Base-by-base conservation (phyloP, 2,329 filamentous ascomycete species). In the Fusarium sp. region DNA sequence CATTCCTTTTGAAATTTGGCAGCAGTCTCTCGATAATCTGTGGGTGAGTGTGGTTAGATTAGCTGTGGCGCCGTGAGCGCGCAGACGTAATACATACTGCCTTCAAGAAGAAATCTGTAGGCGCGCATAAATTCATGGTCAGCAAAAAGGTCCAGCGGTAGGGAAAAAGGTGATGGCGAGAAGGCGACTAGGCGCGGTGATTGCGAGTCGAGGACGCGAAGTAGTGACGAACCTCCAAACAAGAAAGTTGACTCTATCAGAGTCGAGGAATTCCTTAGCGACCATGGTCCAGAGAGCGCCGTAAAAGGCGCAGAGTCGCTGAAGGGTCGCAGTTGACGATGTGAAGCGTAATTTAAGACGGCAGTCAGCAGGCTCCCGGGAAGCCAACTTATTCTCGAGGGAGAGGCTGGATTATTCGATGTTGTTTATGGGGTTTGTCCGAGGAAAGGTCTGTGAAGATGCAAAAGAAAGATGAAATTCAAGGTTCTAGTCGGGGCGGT, bases 1-100 rank as follows among this genome's bases (percentile, higher is more conserved):
- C 90, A 92, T 83, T 92, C 90, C 80, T 91, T 91, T 79, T 91
- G 89, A 75, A 92, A 88, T 80, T 90, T 91, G 82, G 89, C 87
- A 61, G 90, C 90, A 47, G 90, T 91, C 81, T 92, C 90, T 82
- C 88, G 87, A 84, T 91, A 92, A 84, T 91, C 90, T 92, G 84
- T 60, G 67, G 59, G 50, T 66, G 57, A 59, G 56, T 65, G 60
- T 75, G 62, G 73, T 80, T 78, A 80, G 78, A 76, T 70, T 64
- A 57, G 63, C 58, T 52, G 50, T 69, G 50, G 67, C 62, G 63
- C 59, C 59, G 54, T 59, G 60, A 64, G 72, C 68, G 66, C 71
- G 76, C 40, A 64, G 54, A 64, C 72, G 70, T 78, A 79, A 75
- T 78, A 89, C 88, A 78, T 88, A 90, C 88, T 90, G 78, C 86